Evolutionary conservation across 2,329 filamentous ascomycete genomes (phyloP), one percentile per base, ranked within the genome.

Genomic region (Aspergillus costaricaensis): DNA sequence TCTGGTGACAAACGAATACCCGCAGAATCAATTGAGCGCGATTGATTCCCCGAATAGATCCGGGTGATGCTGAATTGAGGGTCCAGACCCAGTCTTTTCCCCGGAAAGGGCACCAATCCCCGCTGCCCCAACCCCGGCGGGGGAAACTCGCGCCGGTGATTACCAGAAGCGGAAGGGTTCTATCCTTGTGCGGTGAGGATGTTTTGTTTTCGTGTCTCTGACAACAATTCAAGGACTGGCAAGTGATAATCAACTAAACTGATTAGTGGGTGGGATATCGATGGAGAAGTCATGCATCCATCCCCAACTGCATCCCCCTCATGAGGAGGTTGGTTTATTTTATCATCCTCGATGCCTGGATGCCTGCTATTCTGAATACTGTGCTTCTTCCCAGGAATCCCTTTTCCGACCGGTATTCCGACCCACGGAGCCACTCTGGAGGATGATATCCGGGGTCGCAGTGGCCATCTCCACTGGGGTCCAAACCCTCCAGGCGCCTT

Each of bases 351-450:
- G 47, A 38, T 39, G n/a, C 27, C 21, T 51, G 41, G 17, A 5
- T 44, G 41, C 41, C 39, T 23, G 19, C 19, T 14, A 21, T 21
- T 55, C 55, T 54, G 54, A 47, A 58, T 61, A 25, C 50, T 58
- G 52, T 53, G 27, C 53, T 53, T 14, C 53, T n/a, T n/a, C 17
- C 49, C 52, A 59, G 62, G 62, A 65, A 65, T 49, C 53, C 58
- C 56, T 55, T 63, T 65, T 65, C 62, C 47, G 47, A 30, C 25
- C 47, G 47, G 17, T 27, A n/a, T 6, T 12, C 47, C 47, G 25
- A 30, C 23, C 47, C 47, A 30, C 15, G 15, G 47, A n/a, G 7
- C 25, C 25, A 32, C 15, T 2, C 47, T 50, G 47, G 47, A 50
- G 47, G 47, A 50, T 50, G 47, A 50, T 50, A 30, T 50, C 47